Evolutionary conservation across 73 alveolate species (phyloP).

Genomic region (Blepharisma stoltei): DNA sequence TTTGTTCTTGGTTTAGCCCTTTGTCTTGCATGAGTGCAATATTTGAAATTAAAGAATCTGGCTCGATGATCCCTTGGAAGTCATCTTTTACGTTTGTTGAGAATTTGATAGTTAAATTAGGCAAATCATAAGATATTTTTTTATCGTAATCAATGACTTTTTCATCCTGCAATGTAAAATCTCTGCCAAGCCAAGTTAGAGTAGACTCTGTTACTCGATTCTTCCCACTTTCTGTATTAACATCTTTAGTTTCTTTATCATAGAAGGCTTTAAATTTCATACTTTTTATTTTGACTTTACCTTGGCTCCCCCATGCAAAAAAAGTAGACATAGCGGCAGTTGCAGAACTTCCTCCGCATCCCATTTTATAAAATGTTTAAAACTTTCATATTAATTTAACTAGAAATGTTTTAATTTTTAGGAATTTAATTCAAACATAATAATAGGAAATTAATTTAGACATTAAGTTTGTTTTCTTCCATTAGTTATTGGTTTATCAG

Average conservation of each 20-base stretch:
- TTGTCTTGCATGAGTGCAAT: not conserved
- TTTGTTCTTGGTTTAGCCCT: not conserved
- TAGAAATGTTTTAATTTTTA: no score
- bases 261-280: not conserved
- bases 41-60: not conserved
- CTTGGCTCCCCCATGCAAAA: slow-evolving; percentile 15
- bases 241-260: not conserved
- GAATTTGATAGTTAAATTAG: not conserved
- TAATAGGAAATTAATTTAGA: no score
- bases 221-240: not conserved
- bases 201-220: slow-evolving; percentile 2
- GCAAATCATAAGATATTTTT: not conserved
- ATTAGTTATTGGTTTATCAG: no score
- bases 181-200: not conserved
- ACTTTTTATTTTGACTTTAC: not conserved
- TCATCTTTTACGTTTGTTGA: not conserved
- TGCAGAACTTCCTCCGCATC: slow-evolving; percentile 25
- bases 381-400: not conserved
- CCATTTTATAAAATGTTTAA: not conserved
- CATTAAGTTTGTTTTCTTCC: no score
- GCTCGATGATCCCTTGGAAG: not conserved
- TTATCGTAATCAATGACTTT: not conserved
- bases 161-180: not conserved
- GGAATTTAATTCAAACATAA: no score
- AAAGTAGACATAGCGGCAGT: not conserved